Evolutionary conservation across 73 alveolate species (phyloP).

Genomic region (Durusdinium trenchii): DNA sequence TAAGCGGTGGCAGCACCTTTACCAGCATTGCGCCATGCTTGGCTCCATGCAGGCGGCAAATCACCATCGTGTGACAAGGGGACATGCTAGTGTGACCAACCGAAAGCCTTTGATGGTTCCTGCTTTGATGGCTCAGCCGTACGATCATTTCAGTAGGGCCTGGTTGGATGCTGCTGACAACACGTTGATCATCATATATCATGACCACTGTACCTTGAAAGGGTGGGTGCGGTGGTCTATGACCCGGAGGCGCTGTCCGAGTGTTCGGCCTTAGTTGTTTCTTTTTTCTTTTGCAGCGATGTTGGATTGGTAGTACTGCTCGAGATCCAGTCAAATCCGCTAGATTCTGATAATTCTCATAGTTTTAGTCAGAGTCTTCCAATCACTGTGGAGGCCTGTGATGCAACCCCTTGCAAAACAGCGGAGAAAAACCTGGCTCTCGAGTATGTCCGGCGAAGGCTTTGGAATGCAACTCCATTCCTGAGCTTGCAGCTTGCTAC

Average conservation of each 20-base stretch:
- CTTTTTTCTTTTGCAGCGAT: background rate
- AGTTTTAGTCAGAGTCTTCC: background rate
- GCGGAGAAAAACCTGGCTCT: no score
- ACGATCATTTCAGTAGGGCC: no score
- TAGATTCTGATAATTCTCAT: background rate
- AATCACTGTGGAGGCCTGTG: no score
- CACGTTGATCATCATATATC: no score
- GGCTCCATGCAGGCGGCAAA: constrained; percentile 41
- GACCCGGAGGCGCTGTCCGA: constrained; percentile 20
- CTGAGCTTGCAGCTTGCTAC: constrained; percentile 38
- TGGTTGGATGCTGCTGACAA: no score
- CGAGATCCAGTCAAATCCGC: background rate
- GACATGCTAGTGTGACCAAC: no score
- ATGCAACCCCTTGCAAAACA: no score
- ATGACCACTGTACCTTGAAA: no score
- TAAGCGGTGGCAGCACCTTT: constrained; percentile 19
- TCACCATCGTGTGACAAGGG: no score
- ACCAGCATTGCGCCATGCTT: background rate
- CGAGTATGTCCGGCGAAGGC: constrained; percentile 25
- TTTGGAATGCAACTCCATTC: constrained; percentile 43
- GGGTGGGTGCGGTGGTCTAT: constrained; percentile 27
- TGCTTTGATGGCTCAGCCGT: no score
- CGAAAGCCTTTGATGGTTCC: no score
- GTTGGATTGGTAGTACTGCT: background rate
- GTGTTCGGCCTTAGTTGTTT: background rate